phyloP scores from a whole-genome alignment of 805 yeast genomes.

The Yarrowia osloensis region DNA sequence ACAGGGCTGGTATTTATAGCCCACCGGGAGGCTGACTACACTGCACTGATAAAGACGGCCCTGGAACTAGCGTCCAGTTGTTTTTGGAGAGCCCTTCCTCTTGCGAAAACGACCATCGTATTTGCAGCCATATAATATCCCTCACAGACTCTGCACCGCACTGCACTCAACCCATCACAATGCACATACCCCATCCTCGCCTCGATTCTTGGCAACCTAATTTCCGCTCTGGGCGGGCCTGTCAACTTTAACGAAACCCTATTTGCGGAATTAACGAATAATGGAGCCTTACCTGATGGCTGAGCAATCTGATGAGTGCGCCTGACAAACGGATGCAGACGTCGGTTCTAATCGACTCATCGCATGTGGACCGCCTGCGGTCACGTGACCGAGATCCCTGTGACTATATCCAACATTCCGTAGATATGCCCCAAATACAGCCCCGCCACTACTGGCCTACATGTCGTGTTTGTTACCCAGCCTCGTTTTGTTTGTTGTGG shows the following conservation, averaged over 20 bases:
- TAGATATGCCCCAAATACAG: too few relatives aligned
- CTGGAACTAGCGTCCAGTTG: background rate
- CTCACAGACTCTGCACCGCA: background rate
- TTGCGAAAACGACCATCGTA: background rate
- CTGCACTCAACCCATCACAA: conserved; percentile 1
- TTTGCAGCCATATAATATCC: background rate
- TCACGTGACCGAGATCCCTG: background rate
- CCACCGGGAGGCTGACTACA: background rate
- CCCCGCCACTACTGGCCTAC: too few relatives aligned
- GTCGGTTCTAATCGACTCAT: background rate
- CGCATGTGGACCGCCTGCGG: background rate
- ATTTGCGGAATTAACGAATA: background rate
- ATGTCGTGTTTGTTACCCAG: background rate
- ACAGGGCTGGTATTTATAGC: conserved; percentile 14
- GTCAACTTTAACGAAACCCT: background rate
- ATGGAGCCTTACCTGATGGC: conserved; percentile 6
- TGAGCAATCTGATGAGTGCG: conserved; percentile 2
- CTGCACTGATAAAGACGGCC: background rate
- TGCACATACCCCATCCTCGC: conserved; percentile 27
- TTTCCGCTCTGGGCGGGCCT: conserved; percentile 6
- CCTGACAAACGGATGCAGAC: background rate
- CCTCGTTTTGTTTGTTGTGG: background rate
- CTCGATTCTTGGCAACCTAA: conserved; percentile 10
- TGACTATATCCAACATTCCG: too few relatives aligned
- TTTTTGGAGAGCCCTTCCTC: background rate